phyloP scores from a whole-genome alignment of 441 rosid species.

The Brassica hybrid region DNA sequence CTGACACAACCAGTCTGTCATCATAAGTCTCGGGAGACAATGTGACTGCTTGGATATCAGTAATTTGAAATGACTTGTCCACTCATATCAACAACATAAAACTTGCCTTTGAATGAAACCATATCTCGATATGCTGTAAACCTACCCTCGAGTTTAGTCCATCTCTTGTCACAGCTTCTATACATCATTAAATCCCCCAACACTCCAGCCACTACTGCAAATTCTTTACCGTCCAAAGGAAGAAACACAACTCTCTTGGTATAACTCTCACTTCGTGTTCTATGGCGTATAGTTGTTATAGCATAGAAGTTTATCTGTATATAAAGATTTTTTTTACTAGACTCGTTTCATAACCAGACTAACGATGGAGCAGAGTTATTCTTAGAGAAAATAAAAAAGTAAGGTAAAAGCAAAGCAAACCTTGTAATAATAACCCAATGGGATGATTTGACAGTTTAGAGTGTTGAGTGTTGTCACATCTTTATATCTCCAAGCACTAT shows the following conservation, averaged over 20 bases:
- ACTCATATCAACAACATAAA: constrained; percentile 21
- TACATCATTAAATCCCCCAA: constrained; percentile 17
- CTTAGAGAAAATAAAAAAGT: neutral
- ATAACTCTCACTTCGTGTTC: neutral
- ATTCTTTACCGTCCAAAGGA: neutral
- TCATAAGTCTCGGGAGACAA: neutral
- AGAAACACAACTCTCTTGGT: constrained; percentile 17
- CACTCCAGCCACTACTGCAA: constrained; percentile 2
- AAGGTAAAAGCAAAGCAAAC: neutral
- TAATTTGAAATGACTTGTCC: neutral
- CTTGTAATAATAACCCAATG: constrained; percentile 2
- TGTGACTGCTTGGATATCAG: neutral
- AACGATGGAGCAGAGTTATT: neutral
- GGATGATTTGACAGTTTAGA: constrained; percentile 13
- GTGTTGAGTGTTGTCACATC: neutral
- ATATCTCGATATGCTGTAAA: neutral
- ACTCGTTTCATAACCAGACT: neutral
- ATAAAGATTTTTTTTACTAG: neutral
- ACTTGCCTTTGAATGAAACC: constrained; percentile 18
- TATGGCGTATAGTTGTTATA: neutral
- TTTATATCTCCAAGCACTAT: neutral
- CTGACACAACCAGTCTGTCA: constrained; percentile 5
- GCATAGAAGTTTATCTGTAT: constrained; percentile 4
- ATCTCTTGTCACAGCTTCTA: constrained; percentile 24
- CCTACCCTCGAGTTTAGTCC: neutral